Percentiles rank a stretch among this genome's conserved stretches.
These are phyloP conservation scores for Alternaria solani DNA, from an alignment of 2,329 filamentous ascomycete species.

Conservation along the genomic window DNA sequence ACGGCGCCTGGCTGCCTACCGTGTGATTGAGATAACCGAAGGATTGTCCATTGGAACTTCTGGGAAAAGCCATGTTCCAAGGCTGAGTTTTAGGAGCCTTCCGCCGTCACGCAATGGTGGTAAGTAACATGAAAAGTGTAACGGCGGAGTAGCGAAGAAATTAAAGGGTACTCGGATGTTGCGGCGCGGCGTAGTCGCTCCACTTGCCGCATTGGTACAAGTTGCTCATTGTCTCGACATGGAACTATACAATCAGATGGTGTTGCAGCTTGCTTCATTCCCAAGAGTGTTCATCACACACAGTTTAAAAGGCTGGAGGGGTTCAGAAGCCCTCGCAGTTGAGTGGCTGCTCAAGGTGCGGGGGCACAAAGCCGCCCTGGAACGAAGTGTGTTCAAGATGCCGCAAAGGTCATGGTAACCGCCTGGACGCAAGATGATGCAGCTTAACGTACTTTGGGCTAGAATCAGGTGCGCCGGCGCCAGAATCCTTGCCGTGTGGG, in stretches of 20 bases:
- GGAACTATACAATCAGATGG: neutral
- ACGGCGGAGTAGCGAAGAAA: neutral
- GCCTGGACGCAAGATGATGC: slow-evolving; percentile 20
- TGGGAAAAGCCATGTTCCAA: neutral
- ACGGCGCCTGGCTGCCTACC: neutral
- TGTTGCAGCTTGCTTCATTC: slow-evolving; percentile 1
- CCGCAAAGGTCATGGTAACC: neutral
- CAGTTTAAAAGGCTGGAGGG: neutral
- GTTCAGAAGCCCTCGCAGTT: neutral
- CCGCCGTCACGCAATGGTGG: neutral
- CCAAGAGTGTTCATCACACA: neutral
- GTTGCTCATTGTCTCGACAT: neutral
- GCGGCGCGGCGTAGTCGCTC: slow-evolving; percentile 4
- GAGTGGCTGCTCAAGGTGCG: neutral
- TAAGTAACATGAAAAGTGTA: neutral
- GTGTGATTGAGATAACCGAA: neutral
- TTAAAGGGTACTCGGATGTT: neutral
- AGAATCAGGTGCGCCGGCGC: neutral
- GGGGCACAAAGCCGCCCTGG: neutral
- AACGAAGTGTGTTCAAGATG: neutral
- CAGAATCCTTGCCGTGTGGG: neutral
- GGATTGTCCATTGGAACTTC: neutral
- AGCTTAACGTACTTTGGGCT: slow-evolving; percentile 5
- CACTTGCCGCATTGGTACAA: slow-evolving; percentile 10
- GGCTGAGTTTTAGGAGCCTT: neutral